A percentile compares a stretch with the other conserved stretches of the same genome.
Evolutionary conservation across 805 yeast species (phyloP).

Genomic region (Debaryomyces hansenii): DNA sequence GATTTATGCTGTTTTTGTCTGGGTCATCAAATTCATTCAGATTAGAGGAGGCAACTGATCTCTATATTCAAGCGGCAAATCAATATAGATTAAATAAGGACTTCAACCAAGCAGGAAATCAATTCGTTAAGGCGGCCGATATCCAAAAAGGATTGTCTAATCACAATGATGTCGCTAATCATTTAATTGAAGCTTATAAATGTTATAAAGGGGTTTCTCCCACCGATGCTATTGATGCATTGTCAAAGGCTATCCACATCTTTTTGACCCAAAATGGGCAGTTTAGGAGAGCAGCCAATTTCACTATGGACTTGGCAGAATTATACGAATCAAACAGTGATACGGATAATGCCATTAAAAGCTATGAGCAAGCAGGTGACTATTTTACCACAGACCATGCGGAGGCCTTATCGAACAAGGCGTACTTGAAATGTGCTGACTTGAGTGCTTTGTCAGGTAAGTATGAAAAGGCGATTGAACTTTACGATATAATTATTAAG

Average conservation of each 20-base stretch:
- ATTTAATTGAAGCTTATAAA: conserved; percentile 87
- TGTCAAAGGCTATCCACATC: conserved; percentile 74
- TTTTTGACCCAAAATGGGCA: conserved; percentile 86
- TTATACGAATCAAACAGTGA: conserved; percentile 77
- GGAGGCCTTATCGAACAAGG: conserved; percentile 84
- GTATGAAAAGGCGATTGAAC: conserved; percentile 71
- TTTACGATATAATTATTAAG: conserved; percentile 76
- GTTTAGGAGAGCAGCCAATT: conserved; percentile 94
- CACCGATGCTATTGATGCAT: conserved; percentile 70
- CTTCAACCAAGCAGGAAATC: conserved; percentile 71
- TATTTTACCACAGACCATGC: conserved; percentile 95
- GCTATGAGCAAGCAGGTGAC: conserved; percentile 93
- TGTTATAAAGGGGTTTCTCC: conserved; percentile 76
- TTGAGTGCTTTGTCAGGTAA: conserved; percentile 69
- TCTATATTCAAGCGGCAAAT: conserved; percentile 92
- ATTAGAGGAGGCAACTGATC: conserved; percentile 89
- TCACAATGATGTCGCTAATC: conserved; percentile 89
- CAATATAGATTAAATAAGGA: conserved; percentile 76
- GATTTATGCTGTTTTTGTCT: conserved; percentile 63
- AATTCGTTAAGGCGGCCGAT: conserved; percentile 83
- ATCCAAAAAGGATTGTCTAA: conserved; percentile 72
- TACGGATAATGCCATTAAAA: conserved; percentile 62
- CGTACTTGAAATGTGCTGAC: conserved; percentile 87
- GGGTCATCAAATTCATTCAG: conserved; percentile 63
- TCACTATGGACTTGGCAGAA: conserved; percentile 86